Base-by-base conservation (phyloP, 768 basidiomycete genomes). In the Brasilioporus rufonigricans region DNA sequence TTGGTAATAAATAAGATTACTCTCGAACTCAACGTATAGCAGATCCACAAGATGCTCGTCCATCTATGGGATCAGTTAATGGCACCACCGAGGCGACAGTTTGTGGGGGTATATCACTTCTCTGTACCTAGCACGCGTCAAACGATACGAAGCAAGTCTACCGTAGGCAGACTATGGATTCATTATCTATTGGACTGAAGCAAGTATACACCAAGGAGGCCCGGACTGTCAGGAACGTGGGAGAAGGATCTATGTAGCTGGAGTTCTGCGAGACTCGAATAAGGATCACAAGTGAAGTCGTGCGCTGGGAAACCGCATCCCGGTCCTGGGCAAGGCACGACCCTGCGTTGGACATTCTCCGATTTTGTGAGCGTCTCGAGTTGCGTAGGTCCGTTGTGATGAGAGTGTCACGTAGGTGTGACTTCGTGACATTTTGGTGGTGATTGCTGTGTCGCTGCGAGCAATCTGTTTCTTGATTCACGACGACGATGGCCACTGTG, bases 401-500 rank as follows among this genome's bases (percentile, higher is more conserved):
- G 78, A 82, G 40, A 50, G 64, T 1, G 47, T 53, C 7, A 57
- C 48, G 14, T n/a, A 53, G 21, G 48, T 11, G 65, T 67, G 66
- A 67, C 61, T 1, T 19, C 45, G 67, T 65, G 56, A 67, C 65
- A 43, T 35, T 23, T 16, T 1, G 24, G n/a, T 8, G 33, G 41
- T 36, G 48, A 48, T 49, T 58, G 54, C 65, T 63, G 65, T 61
- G 62, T 49, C 55, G 58, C 60, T 62, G 59, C 47, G 57, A 63
- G 49, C 41, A 32, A 55, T 53, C 53, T 9, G 48, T 55, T 58
- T 56, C 58, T 60, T 59, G 53, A 53, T 53, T 65, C 58, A 41
- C 59, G 51, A 70, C 65, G 29, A 55, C 64, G 59, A 71, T 71
- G 69, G 40, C 72, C 27, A 62, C 68, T 12, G 71, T 72, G 44